phyloP scores from a whole-genome alignment of 1,284 basidiomycete species.

The Apiotrichum sp. region DNA sequence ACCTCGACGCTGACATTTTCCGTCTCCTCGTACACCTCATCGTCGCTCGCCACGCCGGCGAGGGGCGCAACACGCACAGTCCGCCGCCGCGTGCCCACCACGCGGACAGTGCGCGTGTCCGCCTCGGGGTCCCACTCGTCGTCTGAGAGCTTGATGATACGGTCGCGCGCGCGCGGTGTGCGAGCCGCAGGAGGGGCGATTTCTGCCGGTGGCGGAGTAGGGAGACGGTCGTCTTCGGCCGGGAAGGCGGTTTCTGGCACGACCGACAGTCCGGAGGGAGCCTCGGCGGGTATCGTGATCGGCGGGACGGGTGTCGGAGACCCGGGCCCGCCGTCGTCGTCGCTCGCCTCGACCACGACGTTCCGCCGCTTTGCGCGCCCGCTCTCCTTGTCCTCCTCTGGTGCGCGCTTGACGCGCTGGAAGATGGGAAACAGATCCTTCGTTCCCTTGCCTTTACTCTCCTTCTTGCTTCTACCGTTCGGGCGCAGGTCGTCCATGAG shows the following conservation, averaged over 20 bases:
- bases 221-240: too few species aligned
- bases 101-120: slow-evolving; percentile 1
- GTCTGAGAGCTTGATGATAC: slow-evolving; percentile 26
- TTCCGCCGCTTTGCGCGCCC: background rate
- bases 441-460: background rate
- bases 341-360: background rate
- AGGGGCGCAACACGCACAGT: background rate
- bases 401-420: slow-evolving; percentile 3
- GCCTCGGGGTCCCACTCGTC: slow-evolving; percentile 38
- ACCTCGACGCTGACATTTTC: slow-evolving; percentile 3
- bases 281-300: too few species aligned
- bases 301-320: background rate
- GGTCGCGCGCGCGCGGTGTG: background rate
- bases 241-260: too few species aligned
- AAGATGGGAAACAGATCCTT: slow-evolving; percentile 14
- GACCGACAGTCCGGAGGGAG: too few species aligned
- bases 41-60: slow-evolving; percentile 8
- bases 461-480: background rate
- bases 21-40: slow-evolving; percentile 3
- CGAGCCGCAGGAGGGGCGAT: background rate
- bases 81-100: slow-evolving; percentile 13
- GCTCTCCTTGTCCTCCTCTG: background rate
- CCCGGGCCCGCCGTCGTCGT: background rate
- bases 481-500: slow-evolving; percentile 3
- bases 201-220: too few species aligned